phyloP scores from a whole-genome alignment of 257 asterid genomes.

The Solanum okadae region DNA sequence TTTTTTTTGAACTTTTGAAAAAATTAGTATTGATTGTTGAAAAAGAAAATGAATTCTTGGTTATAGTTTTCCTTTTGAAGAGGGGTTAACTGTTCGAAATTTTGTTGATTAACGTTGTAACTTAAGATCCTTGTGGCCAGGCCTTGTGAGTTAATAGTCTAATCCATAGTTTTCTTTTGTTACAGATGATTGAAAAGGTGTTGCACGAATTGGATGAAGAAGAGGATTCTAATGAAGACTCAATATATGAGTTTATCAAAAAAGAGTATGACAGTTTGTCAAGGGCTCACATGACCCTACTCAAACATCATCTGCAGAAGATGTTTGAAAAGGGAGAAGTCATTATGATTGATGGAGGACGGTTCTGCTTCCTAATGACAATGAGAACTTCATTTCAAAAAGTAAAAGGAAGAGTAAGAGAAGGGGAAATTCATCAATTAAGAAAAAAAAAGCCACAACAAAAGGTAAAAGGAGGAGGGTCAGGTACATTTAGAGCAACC shows the following conservation, averaged over 20 bases:
- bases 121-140: no score
- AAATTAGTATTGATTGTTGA: no score
- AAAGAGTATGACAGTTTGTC: slow-evolving; percentile 21
- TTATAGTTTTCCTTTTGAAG: no score
- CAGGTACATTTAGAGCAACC: not conserved
- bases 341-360: not conserved
- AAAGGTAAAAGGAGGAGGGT: not conserved
- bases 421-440: not conserved
- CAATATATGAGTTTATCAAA: not conserved
- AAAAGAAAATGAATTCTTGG: no score
- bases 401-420: not conserved
- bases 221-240: not conserved
- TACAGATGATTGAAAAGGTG: not conserved
- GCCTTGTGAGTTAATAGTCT: no score
- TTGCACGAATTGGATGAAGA: not conserved
- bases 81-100: no score
- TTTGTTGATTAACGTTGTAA: no score
- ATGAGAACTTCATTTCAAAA: not conserved
- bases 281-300: no score
- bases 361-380: not conserved
- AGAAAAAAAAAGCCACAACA: no score
- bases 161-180: not conserved
- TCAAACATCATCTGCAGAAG: not conserved
- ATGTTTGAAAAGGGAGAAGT: not conserved
- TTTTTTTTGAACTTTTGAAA: no score